These are phyloP conservation scores for Eucalyptus pauciflora DNA, from an alignment of 345 rosid species.

Conservation along the genomic window DNA sequence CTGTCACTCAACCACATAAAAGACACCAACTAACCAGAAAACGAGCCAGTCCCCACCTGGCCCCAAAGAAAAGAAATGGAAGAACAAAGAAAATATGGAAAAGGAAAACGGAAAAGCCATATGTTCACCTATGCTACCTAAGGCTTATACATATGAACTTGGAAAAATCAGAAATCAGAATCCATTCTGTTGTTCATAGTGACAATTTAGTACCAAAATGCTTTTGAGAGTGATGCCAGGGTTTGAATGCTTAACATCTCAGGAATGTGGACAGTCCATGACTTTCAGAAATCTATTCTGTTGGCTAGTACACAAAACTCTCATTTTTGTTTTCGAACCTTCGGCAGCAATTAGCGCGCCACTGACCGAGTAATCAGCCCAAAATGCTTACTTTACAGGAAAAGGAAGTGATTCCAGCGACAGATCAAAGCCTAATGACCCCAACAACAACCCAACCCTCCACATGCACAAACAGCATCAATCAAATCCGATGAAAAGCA, in stretches of 20 bases:
- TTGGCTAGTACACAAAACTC: background rate
- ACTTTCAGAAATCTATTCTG: background rate
- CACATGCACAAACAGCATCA: background rate
- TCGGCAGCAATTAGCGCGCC: background rate
- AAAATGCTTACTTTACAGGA: background rate
- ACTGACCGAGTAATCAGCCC: background rate
- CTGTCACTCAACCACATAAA: background rate
- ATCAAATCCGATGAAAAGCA: background rate
- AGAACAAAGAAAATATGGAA: background rate
- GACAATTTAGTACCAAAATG: background rate
- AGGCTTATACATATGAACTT: background rate
- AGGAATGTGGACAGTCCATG: rapidly evolving
- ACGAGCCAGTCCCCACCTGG: background rate
- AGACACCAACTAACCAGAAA: background rate
- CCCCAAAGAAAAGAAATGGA: background rate
- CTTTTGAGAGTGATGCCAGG: background rate
- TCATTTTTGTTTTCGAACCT: background rate
- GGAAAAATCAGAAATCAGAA: background rate
- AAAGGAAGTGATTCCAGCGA: background rate
- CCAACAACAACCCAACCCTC: background rate
- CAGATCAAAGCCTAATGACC: background rate
- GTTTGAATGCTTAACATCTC: background rate
- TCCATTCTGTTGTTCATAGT: background rate
- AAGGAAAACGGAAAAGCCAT: background rate
- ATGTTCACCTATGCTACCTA: background rate